Evolutionary conservation across 768 basidiomycete genomes (phyloP).

Genomic region (Phaeotremella skinneri): DNA sequence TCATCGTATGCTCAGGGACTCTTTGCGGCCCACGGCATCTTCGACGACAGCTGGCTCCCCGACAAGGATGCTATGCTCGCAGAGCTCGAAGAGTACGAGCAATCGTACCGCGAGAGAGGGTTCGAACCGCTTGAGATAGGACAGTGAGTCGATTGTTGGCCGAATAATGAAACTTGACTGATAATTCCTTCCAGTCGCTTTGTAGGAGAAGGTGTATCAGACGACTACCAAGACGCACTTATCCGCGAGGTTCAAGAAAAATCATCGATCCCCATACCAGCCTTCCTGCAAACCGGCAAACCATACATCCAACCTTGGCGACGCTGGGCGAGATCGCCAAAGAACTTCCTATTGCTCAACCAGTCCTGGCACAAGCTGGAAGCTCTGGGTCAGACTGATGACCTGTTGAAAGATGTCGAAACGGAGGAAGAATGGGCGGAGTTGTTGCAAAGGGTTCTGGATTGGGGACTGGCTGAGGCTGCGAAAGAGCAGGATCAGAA

Average conservation of each 20-base stretch:
- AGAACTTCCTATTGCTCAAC: background rate
- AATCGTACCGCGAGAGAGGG: slow-evolving; percentile 53
- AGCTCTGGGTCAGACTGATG: slow-evolving; percentile 6
- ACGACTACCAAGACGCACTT: slow-evolving; percentile 52
- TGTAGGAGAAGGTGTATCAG: slow-evolving; percentile 47
- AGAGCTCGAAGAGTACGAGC: slow-evolving; percentile 56
- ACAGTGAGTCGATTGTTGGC: slow-evolving; percentile 43
- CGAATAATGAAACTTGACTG: background rate
- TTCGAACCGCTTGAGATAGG: slow-evolving; percentile 59
- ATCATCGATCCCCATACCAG: background rate
- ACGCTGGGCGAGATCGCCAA: background rate
- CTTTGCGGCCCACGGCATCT: slow-evolving; percentile 56
- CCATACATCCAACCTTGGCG: slow-evolving; percentile 6
- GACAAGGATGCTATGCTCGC: slow-evolving; percentile 53
- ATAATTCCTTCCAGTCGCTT: background rate
- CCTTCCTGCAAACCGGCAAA: slow-evolving; percentile 2
- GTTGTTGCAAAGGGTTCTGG: slow-evolving; percentile 31
- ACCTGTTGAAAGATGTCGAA: background rate
- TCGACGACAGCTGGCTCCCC: slow-evolving; percentile 55
- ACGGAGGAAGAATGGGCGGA: slow-evolving; percentile 3
- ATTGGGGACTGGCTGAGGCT: slow-evolving; percentile 50
- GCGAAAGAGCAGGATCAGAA: background rate
- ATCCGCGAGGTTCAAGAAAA: background rate
- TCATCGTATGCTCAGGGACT: slow-evolving; percentile 59
- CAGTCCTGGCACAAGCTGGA: background rate